Base-by-base conservation (phyloP, 73 alveolate genomes). In the Paramecium primaurelia region DNA sequence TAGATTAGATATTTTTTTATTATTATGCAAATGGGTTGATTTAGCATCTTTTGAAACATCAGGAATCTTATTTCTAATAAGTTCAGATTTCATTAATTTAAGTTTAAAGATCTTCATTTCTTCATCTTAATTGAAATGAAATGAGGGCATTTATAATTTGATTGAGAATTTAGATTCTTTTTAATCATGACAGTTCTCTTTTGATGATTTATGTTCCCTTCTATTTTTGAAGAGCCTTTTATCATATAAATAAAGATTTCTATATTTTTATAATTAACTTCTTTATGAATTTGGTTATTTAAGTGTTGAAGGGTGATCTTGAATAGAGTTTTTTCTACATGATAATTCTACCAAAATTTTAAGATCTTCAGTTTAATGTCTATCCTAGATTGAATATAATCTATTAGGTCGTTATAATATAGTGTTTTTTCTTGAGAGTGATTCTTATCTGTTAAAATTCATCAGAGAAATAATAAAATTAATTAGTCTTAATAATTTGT, bases 231-330 rank as follows among this genome's bases (percentile, higher is more conserved):
- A 42, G 9, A 75, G 88, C 18, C 18, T 42, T 75, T 75, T 75
- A n/a, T 75, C 88, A 75, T 75, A 75, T 22, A 75, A 38, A 38
- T 75, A 75, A 22, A 75, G 60, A 42, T 75, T 75, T 42, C 47
- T 36, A 42, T 75, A 75, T 75, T 75, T 75, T 42, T 38, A 12
- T 42, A 75, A 0, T 75, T 75, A 75, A 12, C 20, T 10, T 12
- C 88, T 30, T 36, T 30, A 30, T 36, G 88, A 34, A 38, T 75
- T 75, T 38, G 18, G 30, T 36, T 75, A n/a, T 38, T 22, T 36
- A 75, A 28, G 4, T 3, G 28, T 38, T 38, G 59, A 20, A 42
- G 38, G 36, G 1, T 16, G 69, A 18, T 54, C 69, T 54, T 54
- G 34, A 8, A 42, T 10, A 30, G 59, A 75, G 6, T 75, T 75